Evolutionary conservation across 192 early-diverging fungal genomes (phyloP).

Genomic region (Backusella westeae): DNA sequence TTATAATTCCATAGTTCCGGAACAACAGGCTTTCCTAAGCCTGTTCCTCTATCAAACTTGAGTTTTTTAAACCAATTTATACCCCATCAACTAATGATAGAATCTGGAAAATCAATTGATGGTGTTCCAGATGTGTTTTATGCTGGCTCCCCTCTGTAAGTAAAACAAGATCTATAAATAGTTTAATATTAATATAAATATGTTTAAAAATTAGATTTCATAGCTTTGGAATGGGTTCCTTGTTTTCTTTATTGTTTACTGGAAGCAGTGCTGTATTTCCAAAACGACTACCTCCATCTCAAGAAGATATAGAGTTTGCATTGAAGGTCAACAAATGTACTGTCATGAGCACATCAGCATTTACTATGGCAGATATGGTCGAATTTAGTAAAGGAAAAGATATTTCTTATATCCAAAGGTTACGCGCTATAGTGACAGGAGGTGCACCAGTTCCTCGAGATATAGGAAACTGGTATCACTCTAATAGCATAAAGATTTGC

Average conservation of each 20-base stretch:
- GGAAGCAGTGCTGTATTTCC: conserved; percentile 1
- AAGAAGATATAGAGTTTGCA: neutral
- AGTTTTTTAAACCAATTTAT: conserved; percentile 2
- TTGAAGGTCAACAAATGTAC: conserved; percentile 8
- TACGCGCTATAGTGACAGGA: neutral
- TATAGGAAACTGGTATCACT: neutral
- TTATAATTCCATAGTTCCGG: neutral
- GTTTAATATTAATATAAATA: neutral
- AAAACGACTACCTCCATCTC: neutral
- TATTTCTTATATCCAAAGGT: neutral
- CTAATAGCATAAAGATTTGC: neutral
- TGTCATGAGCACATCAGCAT: neutral
- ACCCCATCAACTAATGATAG: neutral
- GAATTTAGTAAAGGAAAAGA: neutral
- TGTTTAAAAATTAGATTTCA: neutral
- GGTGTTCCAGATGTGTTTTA: neutral
- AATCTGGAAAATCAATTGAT: neutral
- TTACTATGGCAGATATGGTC: neutral
- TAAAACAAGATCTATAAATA: neutral
- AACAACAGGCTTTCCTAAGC: conserved; percentile 13
- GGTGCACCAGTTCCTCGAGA: neutral
- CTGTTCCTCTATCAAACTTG: neutral
- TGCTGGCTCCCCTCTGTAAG: neutral
- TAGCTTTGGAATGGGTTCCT: neutral
- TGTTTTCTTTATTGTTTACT: neutral